Percentiles rank a stretch among this genome's conserved stretches.
Evolutionary conservation across 257 asterid genomes (phyloP).

Genomic region (Capsicum pubescens): DNA sequence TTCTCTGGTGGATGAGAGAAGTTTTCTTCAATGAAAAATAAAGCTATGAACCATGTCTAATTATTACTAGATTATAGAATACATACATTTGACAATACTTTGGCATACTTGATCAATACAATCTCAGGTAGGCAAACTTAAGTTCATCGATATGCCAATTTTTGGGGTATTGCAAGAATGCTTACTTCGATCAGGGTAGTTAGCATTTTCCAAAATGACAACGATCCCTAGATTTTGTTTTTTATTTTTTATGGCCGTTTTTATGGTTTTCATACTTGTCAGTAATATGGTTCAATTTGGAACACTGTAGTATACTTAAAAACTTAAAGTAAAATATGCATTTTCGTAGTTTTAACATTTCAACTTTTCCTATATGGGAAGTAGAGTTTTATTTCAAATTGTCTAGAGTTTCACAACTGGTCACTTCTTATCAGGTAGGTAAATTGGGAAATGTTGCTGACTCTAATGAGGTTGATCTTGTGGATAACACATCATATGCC

Average conservation of each 20-base stretch:
- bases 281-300: neutral
- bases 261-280: neutral
- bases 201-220: neutral
- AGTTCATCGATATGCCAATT: no score
- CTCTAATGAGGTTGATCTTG: constrained; percentile 57
- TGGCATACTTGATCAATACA: no score
- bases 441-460: constrained; percentile 91
- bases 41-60: neutral
- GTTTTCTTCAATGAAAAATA: neutral
- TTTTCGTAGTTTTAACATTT: neutral
- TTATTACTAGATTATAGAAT: neutral
- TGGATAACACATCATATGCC: constrained; percentile 51
- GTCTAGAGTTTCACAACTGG: constrained; percentile 28
- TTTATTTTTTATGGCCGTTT: neutral
- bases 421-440: constrained; percentile 65
- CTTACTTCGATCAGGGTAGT: neutral
- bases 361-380: neutral
- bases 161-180: neutral
- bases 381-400: neutral
- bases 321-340: no score
- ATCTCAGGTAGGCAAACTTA: no score
- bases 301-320: neutral
- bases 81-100: neutral
- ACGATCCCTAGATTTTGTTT: neutral
- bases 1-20: neutral